phyloP scores from a whole-genome alignment of 1,284 basidiomycete species.

The Marasmius sp. region DNA sequence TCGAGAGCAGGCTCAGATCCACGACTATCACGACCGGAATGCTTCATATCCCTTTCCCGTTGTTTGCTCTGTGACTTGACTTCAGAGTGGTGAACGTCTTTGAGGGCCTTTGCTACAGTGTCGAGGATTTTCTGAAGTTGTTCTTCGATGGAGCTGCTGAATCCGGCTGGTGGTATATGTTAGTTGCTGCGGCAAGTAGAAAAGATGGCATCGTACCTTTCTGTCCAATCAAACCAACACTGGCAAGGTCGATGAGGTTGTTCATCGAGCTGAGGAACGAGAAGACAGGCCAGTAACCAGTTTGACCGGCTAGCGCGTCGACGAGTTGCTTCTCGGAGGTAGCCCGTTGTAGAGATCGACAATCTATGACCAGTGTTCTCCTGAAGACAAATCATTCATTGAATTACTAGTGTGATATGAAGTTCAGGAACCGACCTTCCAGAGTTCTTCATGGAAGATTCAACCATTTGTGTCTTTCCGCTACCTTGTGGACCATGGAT shows the following conservation, averaged over 20 bases:
- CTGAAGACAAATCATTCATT: conserved; percentile 34
- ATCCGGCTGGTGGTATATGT: conserved; percentile 59
- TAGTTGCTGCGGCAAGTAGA: conserved; percentile 3
- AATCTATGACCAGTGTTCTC: conserved; percentile 79
- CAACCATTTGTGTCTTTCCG: conserved; percentile 80
- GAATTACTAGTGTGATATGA: not conserved
- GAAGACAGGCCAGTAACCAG: conserved; percentile 91
- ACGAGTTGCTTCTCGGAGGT: conserved; percentile 76
- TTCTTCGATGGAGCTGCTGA: conserved; percentile 81
- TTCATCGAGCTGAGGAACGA: conserved; percentile 86
- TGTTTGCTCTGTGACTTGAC: conserved; percentile 39
- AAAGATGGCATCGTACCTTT: conserved; percentile 59
- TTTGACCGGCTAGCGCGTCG: conserved; percentile 72
- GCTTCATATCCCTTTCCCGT: conserved; percentile 28
- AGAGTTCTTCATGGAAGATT: conserved; percentile 57
- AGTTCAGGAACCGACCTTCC: conserved; percentile 47
- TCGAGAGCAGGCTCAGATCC: not conserved
- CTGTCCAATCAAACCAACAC: conserved; percentile 91
- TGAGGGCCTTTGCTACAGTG: conserved; percentile 74
- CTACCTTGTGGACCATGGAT: conserved; percentile 92
- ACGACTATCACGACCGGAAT: not conserved
- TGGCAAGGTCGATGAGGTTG: conserved; percentile 89
- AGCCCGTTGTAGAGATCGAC: conserved; percentile 71
- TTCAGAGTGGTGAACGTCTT: conserved; percentile 57
- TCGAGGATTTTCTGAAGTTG: conserved; percentile 89